These are phyloP conservation scores for Rhodomyrtus tomentosa DNA, from an alignment of 345 rosid genomes.

Conservation along the genomic window DNA sequence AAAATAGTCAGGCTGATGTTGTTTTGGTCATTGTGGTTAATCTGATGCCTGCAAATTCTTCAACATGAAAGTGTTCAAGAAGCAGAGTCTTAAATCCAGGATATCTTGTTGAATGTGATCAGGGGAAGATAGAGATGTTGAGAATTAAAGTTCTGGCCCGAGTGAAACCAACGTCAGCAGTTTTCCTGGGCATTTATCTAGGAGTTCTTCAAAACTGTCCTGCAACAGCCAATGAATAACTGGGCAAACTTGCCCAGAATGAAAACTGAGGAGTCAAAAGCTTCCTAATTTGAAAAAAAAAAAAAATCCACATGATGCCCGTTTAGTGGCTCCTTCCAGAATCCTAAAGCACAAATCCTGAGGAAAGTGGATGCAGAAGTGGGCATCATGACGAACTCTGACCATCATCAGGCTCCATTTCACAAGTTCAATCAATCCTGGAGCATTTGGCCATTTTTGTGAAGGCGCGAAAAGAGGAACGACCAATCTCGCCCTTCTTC, in stretches of 20 bases:
- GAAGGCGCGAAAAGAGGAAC: not conserved
- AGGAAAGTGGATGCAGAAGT: not conserved
- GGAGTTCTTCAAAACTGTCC: not conserved
- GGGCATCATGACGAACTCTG: not conserved
- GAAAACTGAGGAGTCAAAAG: not conserved
- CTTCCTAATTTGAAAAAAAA: not conserved
- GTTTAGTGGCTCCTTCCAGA: not conserved
- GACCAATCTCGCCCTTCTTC: not conserved
- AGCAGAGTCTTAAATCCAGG: not conserved
- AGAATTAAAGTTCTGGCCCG: not conserved
- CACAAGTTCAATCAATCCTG: not conserved
- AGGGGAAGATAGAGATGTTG: not conserved
- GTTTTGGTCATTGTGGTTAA: not conserved
- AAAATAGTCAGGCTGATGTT: not conserved
- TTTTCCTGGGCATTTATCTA: not conserved
- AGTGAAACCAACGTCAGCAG: not conserved
- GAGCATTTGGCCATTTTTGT: not conserved
- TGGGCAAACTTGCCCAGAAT: not conserved
- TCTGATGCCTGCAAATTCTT: not conserved
- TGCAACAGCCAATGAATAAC: not conserved
- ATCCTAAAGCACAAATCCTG: not conserved
- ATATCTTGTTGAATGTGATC: not conserved
- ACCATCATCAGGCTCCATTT: not conserved
- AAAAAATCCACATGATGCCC: not conserved
- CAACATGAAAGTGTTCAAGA: not conserved